phyloP scores from a whole-genome alignment of 192 early-diverging fungal genomes.

The Fimicolochytrium jonesii region DNA sequence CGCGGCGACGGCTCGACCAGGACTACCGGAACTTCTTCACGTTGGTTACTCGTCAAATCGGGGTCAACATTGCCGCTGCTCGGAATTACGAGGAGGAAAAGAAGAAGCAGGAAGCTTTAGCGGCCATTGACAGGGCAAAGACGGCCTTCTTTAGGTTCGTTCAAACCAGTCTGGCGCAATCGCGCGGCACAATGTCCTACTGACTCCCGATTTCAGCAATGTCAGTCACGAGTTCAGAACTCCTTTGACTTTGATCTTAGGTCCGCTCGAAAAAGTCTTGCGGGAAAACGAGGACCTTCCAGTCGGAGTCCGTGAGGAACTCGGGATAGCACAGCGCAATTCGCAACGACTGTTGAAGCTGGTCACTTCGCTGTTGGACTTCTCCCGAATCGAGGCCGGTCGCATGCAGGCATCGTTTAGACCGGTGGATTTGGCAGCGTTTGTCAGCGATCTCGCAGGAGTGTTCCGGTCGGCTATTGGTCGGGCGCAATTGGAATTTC shows the following conservation, averaged over 20 bases:
- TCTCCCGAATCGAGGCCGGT: slow-evolving; percentile 38
- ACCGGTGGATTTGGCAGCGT: not conserved
- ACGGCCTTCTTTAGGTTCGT: slow-evolving; percentile 17
- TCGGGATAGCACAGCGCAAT: slow-evolving; percentile 42
- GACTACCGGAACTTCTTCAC: not conserved
- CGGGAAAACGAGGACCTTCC: not conserved
- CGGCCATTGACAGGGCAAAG: slow-evolving; percentile 8
- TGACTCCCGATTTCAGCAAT: no score
- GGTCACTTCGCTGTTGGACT: slow-evolving; percentile 45
- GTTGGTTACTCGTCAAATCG: slow-evolving; percentile 7
- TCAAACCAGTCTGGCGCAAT: no score
- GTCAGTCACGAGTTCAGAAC: slow-evolving; percentile 24
- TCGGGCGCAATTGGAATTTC: not conserved
- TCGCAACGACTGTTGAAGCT: slow-evolving; percentile 43
- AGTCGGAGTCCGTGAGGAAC: slow-evolving; percentile 21
- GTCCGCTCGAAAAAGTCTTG: slow-evolving; percentile 43
- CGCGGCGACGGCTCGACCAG: slow-evolving; percentile 2
- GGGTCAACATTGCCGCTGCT: slow-evolving; percentile 2
- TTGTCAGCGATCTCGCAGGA: slow-evolving; percentile 9
- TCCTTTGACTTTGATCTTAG: slow-evolving; percentile 45
- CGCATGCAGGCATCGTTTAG: slow-evolving; percentile 5
- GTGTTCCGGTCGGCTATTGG: slow-evolving; percentile 17
- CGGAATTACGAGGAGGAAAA: not conserved
- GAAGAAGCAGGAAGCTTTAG: not conserved
- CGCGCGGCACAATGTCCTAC: no score